Percentiles rank a stretch among this genome's conserved stretches.
Evolutionary conservation across 2,329 filamentous ascomycete species (phyloP).

Genomic region (Aspergillus hortae): DNA sequence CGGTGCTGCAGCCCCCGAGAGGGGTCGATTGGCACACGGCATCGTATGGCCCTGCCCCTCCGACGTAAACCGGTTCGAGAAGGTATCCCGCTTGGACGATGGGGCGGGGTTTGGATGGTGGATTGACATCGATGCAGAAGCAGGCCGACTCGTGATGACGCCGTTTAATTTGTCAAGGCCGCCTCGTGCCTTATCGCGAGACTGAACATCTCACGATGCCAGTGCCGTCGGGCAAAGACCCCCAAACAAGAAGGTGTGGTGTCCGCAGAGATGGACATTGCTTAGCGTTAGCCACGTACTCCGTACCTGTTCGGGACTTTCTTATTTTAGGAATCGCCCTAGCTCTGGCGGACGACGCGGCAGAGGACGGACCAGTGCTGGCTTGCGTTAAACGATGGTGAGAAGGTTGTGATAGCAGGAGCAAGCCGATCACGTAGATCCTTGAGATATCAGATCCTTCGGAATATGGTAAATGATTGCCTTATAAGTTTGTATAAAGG

Average conservation of each 20-base stretch:
- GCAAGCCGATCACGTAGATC: constrained; percentile 14
- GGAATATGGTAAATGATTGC: constrained; percentile 5
- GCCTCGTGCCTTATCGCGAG: constrained; percentile 11
- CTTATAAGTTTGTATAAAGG: constrained; percentile 9
- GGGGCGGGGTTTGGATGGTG: constrained; percentile 5
- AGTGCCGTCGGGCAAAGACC: constrained; percentile 8
- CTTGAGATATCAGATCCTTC: constrained; percentile 9
- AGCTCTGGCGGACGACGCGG: background rate
- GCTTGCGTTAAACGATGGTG: background rate
- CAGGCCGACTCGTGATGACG: constrained; percentile 6
- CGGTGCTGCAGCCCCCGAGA: constrained; percentile 8
- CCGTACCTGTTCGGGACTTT: background rate
- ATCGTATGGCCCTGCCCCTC: constrained; percentile 9
- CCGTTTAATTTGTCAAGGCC: constrained; percentile 13
- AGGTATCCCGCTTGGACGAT: constrained; percentile 10
- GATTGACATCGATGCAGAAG: constrained; percentile 12
- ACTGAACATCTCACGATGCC: constrained; percentile 2
- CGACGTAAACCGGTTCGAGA: constrained; percentile 15
- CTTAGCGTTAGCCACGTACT: too few relatives aligned
- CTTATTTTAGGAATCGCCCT: constrained; percentile 2
- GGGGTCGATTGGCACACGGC: constrained; percentile 16
- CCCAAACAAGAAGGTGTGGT: constrained; percentile 10
- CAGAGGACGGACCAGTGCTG: background rate
- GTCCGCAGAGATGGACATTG: background rate
- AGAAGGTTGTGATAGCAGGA: background rate